Base-by-base conservation (phyloP, 1,284 basidiomycete species). In the Marasmius tenuissimus region DNA sequence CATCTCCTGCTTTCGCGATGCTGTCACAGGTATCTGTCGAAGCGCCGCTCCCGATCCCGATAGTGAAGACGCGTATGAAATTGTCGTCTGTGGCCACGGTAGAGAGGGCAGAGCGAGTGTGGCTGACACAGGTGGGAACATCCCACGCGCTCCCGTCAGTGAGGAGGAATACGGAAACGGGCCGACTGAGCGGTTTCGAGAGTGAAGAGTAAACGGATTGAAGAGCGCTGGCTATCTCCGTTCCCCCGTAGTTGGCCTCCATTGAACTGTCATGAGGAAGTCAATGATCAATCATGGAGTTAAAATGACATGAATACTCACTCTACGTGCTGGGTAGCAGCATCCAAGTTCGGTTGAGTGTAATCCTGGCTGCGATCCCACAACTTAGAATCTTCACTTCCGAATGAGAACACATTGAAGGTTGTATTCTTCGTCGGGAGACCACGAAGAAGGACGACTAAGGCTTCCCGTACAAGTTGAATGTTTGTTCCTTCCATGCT, bases 341-440 rank as follows among this genome's bases (percentile, higher is more conserved):
- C 53, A 22, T 63, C 38, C 7, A 73, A 27, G 9, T 57, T 67
- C 0, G 45, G 20, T 45, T 69, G 65, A 20, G 58, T 49, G 57
- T 74, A 76, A 1, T 22, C 14, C 10, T 53, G 40, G 58, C 72
- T 74, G 1, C 12, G 9, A 1, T 34, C 35, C 71, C 71, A 75
- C 10, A 76, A 59, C 22, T 55, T 50, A 27, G 61, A 58, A 27
- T 57, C 66, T 12, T 16, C 10, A 42, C 27, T 49, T 1, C 70
- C 73, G 54, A 76, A 76, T 54, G 70, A 70, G 50, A 71, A 65
- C 20, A 76, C 67, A 60, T 76, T 76, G 68, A 76, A 72, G 8
- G 27, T 47, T 1, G 71, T 71, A 9, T 66, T 66, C 3, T 63
- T 40, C 14, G 54, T 58, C 8, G 75, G 75, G 12, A 76, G 62